phyloP scores from a whole-genome alignment of 306 rosid species.

The Glycine tomentella region DNA sequence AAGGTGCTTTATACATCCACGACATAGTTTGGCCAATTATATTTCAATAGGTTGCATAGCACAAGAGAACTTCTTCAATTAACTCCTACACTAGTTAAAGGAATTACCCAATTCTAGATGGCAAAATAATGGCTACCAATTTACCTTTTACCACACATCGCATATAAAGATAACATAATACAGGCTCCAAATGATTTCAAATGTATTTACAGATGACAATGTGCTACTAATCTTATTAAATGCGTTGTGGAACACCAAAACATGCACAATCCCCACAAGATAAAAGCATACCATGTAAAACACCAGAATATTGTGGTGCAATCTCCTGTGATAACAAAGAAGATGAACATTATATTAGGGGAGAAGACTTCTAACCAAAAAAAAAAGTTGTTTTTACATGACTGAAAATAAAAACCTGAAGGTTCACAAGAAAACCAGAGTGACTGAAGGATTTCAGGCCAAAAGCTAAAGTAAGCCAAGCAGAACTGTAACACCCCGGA shows the following conservation, averaged over 20 bases:
- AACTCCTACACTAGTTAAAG: no score
- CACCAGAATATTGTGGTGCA: constrained; percentile 90
- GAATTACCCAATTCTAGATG: constrained; percentile 30
- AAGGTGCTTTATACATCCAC: constrained; percentile 5
- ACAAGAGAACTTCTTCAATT: constrained; percentile 21
- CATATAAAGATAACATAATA: neutral
- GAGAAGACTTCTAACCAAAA: constrained; percentile 1
- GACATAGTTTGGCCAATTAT: constrained; percentile 34
- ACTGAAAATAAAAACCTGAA: constrained; percentile 72
- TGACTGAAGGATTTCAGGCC: constrained; percentile 96
- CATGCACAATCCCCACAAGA: constrained; percentile 7
- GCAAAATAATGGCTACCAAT: constrained; percentile 17
- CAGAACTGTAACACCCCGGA: no score
- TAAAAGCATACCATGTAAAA: constrained; percentile 75
- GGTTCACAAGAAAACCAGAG: constrained; percentile 93
- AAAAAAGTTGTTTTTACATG: constrained; percentile 3
- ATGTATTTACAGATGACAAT: constrained; percentile 27
- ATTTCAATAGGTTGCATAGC: constrained; percentile 21
- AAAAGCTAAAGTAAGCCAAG: constrained; percentile 94
- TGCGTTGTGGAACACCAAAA: constrained; percentile 9
- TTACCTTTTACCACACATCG: constrained; percentile 21
- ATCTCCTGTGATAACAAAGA: constrained; percentile 74
- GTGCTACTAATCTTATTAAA: constrained; percentile 17
- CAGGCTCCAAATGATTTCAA: constrained; percentile 32
- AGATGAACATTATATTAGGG: constrained; percentile 37